Base-by-base conservation (phyloP, 139 green algal species). In the Coccomyxa sp. region DNA sequence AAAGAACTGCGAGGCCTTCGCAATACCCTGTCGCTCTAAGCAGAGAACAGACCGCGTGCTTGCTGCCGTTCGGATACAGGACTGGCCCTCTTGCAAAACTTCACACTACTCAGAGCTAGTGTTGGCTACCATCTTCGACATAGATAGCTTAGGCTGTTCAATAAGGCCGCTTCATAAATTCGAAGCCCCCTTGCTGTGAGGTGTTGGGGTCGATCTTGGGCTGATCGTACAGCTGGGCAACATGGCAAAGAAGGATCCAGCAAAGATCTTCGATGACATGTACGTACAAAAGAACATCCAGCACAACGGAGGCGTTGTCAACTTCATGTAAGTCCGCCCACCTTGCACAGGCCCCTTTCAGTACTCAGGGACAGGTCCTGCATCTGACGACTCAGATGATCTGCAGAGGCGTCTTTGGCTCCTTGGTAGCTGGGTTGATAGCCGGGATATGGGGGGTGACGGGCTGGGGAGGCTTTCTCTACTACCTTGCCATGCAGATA, bases 381-480 rank as follows among this genome's bases (percentile, higher is more conserved):
- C n/a, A n/a, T n/a, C n/a, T n/a, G n/a, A n/a, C n/a, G n/a, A n/a
- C n/a, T n/a, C n/a, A n/a, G n/a, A n/a, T n/a, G n/a, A n/a, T 31
- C 4, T 74, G 69, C 75, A 84, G 80, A 18, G 68, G 80, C 6
- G 55, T 81, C 3, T 84, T 81, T 44, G 75, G 55, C 14, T 78
- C 86, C 8, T 77, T 90, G 39, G 55, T 90, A 33, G 84, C 81
- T 14, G 86, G 86, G 24, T 55, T 81, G 3, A 39, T 82, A 6
- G 55, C 82, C 24, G 86, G 86, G 31, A 79, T 90, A 7, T 31
- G 78, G 8, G 86, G 86, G 33, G 69, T 90, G 10, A 88, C 82
- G 24, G 86, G 86, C 6, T 90, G 80, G 75, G 78, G 50, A 24
- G 86, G 86, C 38, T 89, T 90, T 68, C 14, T 78, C 6, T 75